Base-by-base conservation (phyloP, 2,329 filamentous ascomycete species). In the Aspergillus piperis region DNA sequence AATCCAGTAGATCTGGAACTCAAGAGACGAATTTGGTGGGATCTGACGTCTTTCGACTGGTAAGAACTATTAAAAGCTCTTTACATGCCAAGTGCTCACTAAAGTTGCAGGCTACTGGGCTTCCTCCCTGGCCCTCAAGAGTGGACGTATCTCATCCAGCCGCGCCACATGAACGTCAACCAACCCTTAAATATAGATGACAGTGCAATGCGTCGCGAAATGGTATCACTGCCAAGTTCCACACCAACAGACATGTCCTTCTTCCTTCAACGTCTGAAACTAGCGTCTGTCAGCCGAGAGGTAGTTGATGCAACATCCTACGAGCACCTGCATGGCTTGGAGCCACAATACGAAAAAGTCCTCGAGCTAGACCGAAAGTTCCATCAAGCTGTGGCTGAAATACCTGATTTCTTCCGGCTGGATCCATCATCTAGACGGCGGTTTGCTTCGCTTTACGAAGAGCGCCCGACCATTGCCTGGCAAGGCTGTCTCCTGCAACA, bases 191-290 rank as follows among this genome's bases (percentile, higher is more conserved):
- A 83, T 54, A 66, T 81, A 11, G 73, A 78, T 23, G 78, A 81
- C 49, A 68, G 71, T 2, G 72, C 77, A 5, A 70, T 82, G 23
- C 53, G 23, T 32, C 54, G n/a, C 21, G 68, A 61, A 27, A 60
- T 7, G 52, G 64, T 66, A 3, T 65, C 69, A 5, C 60, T 64
- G 17, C 73, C 78, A 1, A 54, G 72, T 0, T 69, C 71, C 2
- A 69, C 74, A 13, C 78, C 79, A 8, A 82, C 80, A 0, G 67
- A 69, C 11, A 81, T 80, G 77, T 78, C 78, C 6, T 83, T 81
- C 59, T 77, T 75, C 23, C 66, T 81, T 5, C 71, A 77, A 36
- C 75, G 80, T 0, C 69, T 80, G n/a, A 74, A 73, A 27, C 65
- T 82, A 8, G 75, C 75, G 13, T 69, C 74, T 36, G 64, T 78